Evolutionary conservation across 2,329 filamentous ascomycete species (phyloP).

Genomic region (Colletotrichum incanum): DNA sequence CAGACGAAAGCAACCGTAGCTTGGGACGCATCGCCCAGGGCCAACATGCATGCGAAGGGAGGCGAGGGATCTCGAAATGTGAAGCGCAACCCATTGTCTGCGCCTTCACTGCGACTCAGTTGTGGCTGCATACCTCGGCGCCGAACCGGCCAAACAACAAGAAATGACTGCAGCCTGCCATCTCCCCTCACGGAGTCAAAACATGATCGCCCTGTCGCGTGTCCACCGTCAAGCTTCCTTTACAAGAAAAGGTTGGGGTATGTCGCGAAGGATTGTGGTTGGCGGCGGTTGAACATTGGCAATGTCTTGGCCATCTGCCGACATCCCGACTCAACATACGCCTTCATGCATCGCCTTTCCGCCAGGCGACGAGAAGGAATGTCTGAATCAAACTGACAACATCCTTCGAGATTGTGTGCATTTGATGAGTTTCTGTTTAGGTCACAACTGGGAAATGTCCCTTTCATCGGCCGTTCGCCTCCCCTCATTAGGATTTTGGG

Average conservation of each 20-base stretch:
- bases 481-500: background rate
- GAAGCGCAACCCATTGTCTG: conserved; percentile 8
- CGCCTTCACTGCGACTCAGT: background rate
- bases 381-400: background rate
- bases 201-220: conserved; percentile 22
- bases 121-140: conserved; percentile 32
- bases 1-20: background rate
- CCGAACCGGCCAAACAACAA: conserved; percentile 30
- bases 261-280: conserved; percentile 5
- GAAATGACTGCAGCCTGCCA: background rate
- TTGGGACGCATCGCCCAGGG: background rate
- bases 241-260: conserved; percentile 19
- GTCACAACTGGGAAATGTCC: background rate
- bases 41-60: background rate
- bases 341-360: background rate
- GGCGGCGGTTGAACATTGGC: conserved; percentile 16
- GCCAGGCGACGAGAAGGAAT: conserved; percentile 32
- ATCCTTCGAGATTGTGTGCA: conserved; percentile 13
- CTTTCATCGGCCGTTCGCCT: background rate
- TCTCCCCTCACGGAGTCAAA: background rate
- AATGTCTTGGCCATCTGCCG: conserved; percentile 33
- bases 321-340: conserved; percentile 21
- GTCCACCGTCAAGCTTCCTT: background rate
- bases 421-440: background rate
- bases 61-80: background rate